Evolutionary conservation across 371 early-diverging fungal species (phyloP), one percentile per base, ranked within the genome.

Genomic region (Syncephalastrum contaminatum): DNA sequence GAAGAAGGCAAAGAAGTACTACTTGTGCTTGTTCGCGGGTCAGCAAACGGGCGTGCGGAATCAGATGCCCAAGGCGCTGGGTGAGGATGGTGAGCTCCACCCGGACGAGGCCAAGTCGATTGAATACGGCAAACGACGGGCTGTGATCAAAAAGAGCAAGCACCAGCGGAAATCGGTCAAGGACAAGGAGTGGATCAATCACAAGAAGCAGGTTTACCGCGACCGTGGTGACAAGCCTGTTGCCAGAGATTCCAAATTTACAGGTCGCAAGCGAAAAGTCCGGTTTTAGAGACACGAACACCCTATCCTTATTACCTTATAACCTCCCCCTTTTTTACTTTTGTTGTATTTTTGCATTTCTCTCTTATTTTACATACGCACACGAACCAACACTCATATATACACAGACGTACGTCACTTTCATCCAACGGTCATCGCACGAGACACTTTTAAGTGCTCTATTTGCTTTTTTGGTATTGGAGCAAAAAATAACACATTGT

Each of bases 1-100:
- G 4, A 90, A 95, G 57, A 98, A 95, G 70, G 97, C 98, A 12
- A 93, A 92, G 60, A 99, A 99, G 76, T 94, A 93, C 63, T 99
- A 90, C 66, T 74, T 99, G 27, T 96, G 97, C 67, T 69, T 99
- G 54, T 94, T 96, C 81, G 95, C 96, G 1, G 99, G 99, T 20
- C 87, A 79, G 60, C 82, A 83, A 36, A 64, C 77, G 13, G 70
- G 77, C 21, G 51, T 82, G 45, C 81, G 77, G 60, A 85, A 86
- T 46, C 74, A 76, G 25, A 73, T 96, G 63, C 95, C 96, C 16
- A 68, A 81, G 48, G 94, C 88, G 0, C 59, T 95, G 14, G 91
- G 87, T n/a, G 87, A 81, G 46, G 91, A 88, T 36, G 88, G 82
- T 27, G 75, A 75, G 45, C 69, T 83, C n/a, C 82, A 82, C 54